phyloP scores from a whole-genome alignment of 306 rosid genomes.

The Quercus alba region DNA sequence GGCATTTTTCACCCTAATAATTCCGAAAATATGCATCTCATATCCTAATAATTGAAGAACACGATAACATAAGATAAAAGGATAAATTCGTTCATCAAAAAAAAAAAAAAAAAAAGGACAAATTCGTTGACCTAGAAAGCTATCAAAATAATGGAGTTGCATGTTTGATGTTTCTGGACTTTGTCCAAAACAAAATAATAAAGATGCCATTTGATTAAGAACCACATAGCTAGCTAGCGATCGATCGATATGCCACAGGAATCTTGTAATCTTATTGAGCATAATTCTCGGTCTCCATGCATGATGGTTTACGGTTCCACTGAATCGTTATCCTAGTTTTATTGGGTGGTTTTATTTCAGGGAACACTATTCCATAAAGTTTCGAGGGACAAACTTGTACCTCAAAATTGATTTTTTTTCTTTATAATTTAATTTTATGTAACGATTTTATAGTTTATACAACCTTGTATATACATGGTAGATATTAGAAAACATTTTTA shows the following conservation, averaged over 20 bases:
- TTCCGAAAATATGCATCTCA: background rate
- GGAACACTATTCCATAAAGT: background rate
- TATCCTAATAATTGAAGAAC: background rate
- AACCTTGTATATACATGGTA: no score
- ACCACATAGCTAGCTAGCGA: background rate
- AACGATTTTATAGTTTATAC: no score
- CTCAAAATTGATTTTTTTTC: background rate
- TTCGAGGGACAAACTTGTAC: background rate
- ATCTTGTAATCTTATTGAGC: background rate
- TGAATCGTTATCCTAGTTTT: background rate
- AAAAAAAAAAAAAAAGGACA: no score
- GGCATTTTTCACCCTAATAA: background rate
- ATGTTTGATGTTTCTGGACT: background rate
- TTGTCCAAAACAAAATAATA: background rate
- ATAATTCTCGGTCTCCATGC: background rate
- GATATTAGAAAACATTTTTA: no score
- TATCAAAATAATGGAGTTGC: background rate
- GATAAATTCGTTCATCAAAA: background rate
- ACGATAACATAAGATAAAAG: background rate
- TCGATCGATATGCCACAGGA: background rate
- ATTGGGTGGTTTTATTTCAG: background rate
- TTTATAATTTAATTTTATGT: background rate
- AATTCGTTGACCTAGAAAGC: background rate
- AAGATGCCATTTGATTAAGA: background rate
- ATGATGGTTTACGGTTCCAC: background rate